Evolutionary conservation across 2,329 filamentous ascomycete genomes (phyloP).

Genomic region (Fusarium musae): DNA sequence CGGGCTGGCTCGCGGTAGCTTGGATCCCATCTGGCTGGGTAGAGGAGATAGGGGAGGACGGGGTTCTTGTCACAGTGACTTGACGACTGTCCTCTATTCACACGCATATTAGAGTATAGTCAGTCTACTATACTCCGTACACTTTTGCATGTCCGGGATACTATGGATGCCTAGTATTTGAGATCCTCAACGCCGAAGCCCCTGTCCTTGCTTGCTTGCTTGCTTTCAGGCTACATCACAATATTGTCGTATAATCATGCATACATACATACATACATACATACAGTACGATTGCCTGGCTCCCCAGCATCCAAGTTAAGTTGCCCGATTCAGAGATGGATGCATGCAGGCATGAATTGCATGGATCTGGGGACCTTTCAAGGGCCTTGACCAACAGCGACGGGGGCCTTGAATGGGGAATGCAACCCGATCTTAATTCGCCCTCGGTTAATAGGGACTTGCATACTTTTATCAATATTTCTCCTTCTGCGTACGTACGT

Average conservation of each 20-base stretch:
- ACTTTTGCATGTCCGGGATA: not conserved
- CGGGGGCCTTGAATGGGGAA: not conserved
- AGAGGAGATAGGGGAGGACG: not conserved
- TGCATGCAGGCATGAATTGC: constrained; percentile 27
- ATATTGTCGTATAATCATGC: not conserved
- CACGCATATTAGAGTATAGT: not conserved
- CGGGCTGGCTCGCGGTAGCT: constrained; percentile 25
- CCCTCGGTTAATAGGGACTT: not conserved
- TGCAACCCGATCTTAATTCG: not conserved
- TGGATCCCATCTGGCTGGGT: constrained; percentile 1
- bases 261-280: not conserved
- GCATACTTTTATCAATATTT: constrained; percentile 1
- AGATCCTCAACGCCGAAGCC: constrained; percentile 10
- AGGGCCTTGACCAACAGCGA: not conserved
- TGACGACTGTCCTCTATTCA: not conserved
- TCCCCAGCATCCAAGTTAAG: not conserved
- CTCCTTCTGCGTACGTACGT: not conserved
- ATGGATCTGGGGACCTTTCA: constrained; percentile 16
- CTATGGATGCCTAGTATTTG: not conserved
- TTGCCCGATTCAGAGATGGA: constrained; percentile 33
- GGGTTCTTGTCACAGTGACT: not conserved
- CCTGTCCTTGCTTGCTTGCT: not conserved
- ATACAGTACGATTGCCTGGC: not conserved
- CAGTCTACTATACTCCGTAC: not conserved
- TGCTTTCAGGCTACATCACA: not conserved